Conservation (phyloP, 805 yeast genomes). For the Ogataea haglerorum region DNA sequence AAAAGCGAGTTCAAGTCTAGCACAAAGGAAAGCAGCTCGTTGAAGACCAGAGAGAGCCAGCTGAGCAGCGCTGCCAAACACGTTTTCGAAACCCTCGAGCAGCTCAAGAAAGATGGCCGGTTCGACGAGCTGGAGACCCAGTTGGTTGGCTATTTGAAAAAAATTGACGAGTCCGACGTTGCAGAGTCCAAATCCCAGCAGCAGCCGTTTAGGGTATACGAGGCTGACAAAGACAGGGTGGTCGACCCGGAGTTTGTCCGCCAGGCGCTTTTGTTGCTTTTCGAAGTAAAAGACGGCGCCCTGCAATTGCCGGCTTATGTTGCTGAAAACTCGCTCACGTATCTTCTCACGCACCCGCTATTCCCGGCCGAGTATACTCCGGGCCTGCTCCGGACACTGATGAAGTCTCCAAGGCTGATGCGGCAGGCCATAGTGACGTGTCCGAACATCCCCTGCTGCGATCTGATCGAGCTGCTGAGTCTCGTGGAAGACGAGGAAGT, state of each 20-base stretch:
- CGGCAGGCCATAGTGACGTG: conserved; percentile 83
- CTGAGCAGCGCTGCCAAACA: conserved; percentile 26
- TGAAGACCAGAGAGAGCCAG: conserved; percentile 23
- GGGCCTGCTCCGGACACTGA: conserved; percentile 51
- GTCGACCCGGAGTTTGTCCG: conserved; percentile 58
- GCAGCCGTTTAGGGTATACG: conserved; percentile 45
- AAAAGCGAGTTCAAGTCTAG: conserved; percentile 19
- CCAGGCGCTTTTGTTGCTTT: conserved; percentile 36
- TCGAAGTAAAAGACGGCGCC: conserved; percentile 25
- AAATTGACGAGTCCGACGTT: conserved; percentile 13
- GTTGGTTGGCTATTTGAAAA: conserved; percentile 31
- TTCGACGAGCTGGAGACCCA: conserved; percentile 30
- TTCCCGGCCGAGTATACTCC: conserved; percentile 62
- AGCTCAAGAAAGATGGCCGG: conserved; percentile 23
- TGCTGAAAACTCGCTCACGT: conserved; percentile 62
- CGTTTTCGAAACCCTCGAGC: conserved; percentile 28
- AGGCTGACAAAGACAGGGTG: conserved; percentile 61
- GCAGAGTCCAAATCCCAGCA: conserved; percentile 20
- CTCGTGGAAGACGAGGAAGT: conserved; percentile 56
- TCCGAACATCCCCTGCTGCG: conserved; percentile 61
- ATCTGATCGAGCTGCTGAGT: conserved; percentile 59
- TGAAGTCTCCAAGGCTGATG: conserved; percentile 56
- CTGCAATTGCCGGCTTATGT: conserved; percentile 31
- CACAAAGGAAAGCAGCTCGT: conserved; percentile 20
- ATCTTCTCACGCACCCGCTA: conserved; percentile 81